Conservation (phyloP, 2,329 filamentous ascomycete genomes). For the Venturia pyrina region DNA sequence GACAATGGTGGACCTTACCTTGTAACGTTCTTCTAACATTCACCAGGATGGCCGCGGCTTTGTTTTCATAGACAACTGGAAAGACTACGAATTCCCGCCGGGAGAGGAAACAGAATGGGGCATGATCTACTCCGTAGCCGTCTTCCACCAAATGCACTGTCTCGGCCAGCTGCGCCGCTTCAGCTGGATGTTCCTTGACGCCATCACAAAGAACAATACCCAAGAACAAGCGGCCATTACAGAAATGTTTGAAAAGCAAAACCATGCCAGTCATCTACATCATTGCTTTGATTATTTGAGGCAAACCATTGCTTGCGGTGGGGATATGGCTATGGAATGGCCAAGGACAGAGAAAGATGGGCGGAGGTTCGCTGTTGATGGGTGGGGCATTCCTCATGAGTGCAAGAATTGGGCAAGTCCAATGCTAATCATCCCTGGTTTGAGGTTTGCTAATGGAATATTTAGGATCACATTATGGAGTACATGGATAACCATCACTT, state of each 20-base stretch:
- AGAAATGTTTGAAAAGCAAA: conserved; percentile 6
- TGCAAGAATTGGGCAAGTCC: conserved; percentile 14
- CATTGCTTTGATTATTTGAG: conserved; percentile 18
- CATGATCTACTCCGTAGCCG: conserved; percentile 24
- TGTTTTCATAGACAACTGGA: conserved; percentile 19
- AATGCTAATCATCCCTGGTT: neutral
- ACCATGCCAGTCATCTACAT: conserved; percentile 12
- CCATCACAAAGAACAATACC: conserved; percentile 9
- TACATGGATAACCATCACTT: conserved; percentile 15
- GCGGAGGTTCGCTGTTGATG: conserved; percentile 14
- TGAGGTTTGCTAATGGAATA: neutral
- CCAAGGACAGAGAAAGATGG: conserved; percentile 13
- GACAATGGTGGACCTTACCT: no score
- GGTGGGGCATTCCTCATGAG: conserved; percentile 16
- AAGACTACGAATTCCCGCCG: conserved; percentile 18
- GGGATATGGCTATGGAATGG: conserved; percentile 15
- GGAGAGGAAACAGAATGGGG: conserved; percentile 19
- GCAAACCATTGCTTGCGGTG: conserved; percentile 15
- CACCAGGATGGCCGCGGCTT: conserved; percentile 22
- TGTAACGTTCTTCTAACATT: neutral
- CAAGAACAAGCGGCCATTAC: neutral
- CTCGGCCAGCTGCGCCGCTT: conserved; percentile 22
- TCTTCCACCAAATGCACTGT: conserved; percentile 28
- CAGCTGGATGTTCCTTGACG: conserved; percentile 19
- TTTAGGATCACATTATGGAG: conserved; percentile 13